Evolutionary conservation across 1,284 basidiomycete species (phyloP).

Genomic region (Cutaneotrichosporon sp.): DNA sequence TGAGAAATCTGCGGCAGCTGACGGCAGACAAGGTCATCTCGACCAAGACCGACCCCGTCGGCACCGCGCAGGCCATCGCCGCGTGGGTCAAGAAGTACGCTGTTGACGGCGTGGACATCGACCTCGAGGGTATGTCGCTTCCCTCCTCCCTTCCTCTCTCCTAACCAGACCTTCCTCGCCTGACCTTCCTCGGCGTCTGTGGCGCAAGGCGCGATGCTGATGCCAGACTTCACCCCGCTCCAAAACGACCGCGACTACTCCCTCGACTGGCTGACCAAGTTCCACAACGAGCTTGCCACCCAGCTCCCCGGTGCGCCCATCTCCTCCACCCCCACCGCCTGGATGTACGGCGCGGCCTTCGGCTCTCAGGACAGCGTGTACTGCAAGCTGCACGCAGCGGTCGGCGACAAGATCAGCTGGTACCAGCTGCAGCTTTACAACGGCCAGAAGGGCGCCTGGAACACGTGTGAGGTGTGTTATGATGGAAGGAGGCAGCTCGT

Average conservation of each 20-base stretch:
- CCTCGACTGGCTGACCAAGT: constrained; percentile 29
- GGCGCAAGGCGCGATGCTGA: too few relatives aligned
- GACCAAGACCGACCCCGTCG: constrained; percentile 50
- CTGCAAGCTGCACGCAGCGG: constrained; percentile 39
- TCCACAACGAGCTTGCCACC: constrained; percentile 47
- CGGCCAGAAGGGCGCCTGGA: constrained; percentile 20
- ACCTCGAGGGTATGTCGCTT: constrained; percentile 51
- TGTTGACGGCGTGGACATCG: constrained; percentile 59
- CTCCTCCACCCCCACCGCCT: constrained; percentile 40
- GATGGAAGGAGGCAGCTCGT: neutral
- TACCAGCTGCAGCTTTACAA: constrained; percentile 56
- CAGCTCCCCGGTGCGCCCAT: constrained; percentile 44
- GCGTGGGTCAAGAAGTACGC: constrained; percentile 53
- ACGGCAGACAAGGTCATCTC: constrained; percentile 41
- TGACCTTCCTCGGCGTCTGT: constrained; percentile 7
- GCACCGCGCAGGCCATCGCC: constrained; percentile 47
- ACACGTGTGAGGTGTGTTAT: constrained; percentile 23
- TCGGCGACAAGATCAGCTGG: constrained; percentile 32
- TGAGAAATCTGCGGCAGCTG: neutral
- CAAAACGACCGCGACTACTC: constrained; percentile 15
- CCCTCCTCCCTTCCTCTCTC: too few relatives aligned
- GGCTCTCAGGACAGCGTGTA: constrained; percentile 33
- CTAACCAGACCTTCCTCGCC: neutral
- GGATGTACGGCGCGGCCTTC: constrained; percentile 24
- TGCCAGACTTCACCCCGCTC: constrained; percentile 18